Conservation (phyloP, 2,329 filamentous ascomycete species). For the Nakataea oryzae region DNA sequence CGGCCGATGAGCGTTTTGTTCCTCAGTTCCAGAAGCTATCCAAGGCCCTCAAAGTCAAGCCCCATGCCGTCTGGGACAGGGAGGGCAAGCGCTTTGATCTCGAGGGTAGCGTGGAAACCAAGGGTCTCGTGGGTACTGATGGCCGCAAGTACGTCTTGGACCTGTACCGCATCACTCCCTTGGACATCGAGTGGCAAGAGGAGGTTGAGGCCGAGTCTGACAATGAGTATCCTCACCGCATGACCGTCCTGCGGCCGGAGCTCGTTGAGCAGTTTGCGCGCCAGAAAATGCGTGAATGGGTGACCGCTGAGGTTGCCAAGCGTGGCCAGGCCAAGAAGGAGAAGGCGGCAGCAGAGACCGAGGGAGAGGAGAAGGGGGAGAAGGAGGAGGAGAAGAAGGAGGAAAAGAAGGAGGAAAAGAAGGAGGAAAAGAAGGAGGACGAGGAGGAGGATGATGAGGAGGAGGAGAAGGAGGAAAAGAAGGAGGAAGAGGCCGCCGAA, state of each 20-base stretch:
- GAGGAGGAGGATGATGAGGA: conserved; percentile 17
- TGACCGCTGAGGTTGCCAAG: conserved; percentile 65
- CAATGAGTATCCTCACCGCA: conserved; percentile 76
- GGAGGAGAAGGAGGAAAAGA: conserved; percentile 5
- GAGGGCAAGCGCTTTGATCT: conserved; percentile 81
- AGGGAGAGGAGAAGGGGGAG: conserved; percentile 16
- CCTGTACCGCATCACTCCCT: conserved; percentile 83
- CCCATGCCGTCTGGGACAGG: conserved; percentile 97
- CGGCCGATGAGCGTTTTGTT: conserved; percentile 78
- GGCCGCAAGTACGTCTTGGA: conserved; percentile 97
- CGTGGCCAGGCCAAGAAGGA: conserved; percentile 34
- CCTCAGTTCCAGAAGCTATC: conserved; percentile 83
- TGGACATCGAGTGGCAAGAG: conserved; percentile 87
- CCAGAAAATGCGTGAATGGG: conserved; percentile 79
- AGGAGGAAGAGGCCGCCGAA: conserved; percentile 18
- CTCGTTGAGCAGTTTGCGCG: conserved; percentile 80
- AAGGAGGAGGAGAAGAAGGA: conserved; percentile 16
- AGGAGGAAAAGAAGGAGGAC: conserved; percentile 20
- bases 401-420: conserved; percentile 16
- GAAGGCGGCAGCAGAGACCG: conserved; percentile 13
- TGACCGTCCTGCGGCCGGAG: conserved; percentile 88
- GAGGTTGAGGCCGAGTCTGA: conserved; percentile 43
- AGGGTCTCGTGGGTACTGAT: conserved; percentile 93
- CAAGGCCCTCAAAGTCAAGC: conserved; percentile 82
- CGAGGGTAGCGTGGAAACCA: conserved; percentile 94